A percentile compares a stretch with the other conserved stretches of the same genome.
Conservation (phyloP, 768 basidiomycete genomes). For the Psilocybe cyanescens region DNA sequence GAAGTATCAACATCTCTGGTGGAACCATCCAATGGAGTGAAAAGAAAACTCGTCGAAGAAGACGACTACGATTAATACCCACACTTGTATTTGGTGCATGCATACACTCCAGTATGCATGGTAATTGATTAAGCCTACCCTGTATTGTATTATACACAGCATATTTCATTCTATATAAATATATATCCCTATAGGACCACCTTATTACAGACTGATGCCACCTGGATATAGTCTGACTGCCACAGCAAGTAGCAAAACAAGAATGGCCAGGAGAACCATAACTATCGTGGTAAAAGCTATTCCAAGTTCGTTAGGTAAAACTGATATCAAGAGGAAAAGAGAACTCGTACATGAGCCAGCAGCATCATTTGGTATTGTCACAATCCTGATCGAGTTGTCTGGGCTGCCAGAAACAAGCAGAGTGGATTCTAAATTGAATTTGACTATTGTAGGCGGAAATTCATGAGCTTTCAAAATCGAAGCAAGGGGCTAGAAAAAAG, state of each 20-base stretch:
- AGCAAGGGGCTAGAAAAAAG: conserved; percentile 66
- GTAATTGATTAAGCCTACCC: conserved; percentile 7
- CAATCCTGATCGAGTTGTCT: conserved; percentile 84
- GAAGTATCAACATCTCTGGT: conserved; percentile 62
- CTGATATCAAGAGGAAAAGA: neutral
- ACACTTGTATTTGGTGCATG: neutral
- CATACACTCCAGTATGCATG: conserved; percentile 1
- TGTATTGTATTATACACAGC: conserved; percentile 19
- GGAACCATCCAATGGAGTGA: conserved; percentile 62
- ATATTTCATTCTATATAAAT: conserved; percentile 14
- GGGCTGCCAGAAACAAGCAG: conserved; percentile 88
- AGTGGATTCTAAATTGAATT: conserved; percentile 84
- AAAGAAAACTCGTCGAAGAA: conserved; percentile 83
- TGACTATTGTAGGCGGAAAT: conserved; percentile 88
- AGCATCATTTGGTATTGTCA: conserved; percentile 43
- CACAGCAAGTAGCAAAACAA: conserved; percentile 47
- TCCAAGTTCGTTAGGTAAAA: conserved; percentile 13
- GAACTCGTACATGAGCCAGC: conserved; percentile 55
- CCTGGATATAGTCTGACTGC: conserved; percentile 33
- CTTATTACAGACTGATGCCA: conserved; percentile 17
- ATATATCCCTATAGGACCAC: conserved; percentile 17
- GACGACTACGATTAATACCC: conserved; percentile 71
- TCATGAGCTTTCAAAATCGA: conserved; percentile 94
- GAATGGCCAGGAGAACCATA: conserved; percentile 43
- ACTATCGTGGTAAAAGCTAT: conserved; percentile 45